Evolutionary conservation across 1,139 yeast species (phyloP).

Genomic region (Suhomyces terraborum): DNA sequence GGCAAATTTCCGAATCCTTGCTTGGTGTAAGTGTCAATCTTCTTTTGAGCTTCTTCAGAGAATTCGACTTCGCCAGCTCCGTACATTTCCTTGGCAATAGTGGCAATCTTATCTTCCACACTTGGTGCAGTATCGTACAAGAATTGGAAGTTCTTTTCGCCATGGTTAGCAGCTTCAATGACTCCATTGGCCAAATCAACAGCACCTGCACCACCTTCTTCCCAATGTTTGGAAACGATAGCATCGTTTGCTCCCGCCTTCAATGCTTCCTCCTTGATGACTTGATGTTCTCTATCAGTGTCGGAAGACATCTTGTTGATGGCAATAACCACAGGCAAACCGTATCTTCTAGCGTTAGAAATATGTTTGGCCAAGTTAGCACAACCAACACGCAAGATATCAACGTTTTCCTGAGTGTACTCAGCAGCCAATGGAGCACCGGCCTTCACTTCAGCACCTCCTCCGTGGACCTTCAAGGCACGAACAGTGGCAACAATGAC

Average conservation of each 20-base stretch:
- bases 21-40: constrained; percentile 62
- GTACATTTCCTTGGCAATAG: constrained; percentile 88
- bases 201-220: constrained; percentile 96
- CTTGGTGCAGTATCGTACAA: constrained; percentile 66
- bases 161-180: constrained; percentile 63
- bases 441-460: constrained; percentile 97
- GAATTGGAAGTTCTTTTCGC: constrained; percentile 60
- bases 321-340: constrained; percentile 94
- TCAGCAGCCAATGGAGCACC: constrained; percentile 89
- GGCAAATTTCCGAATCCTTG: constrained; percentile 79
- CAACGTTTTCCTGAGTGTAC: constrained; percentile 84
- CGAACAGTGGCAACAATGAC: constrained; percentile 97
- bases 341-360: constrained; percentile 79
- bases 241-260: constrained; percentile 97
- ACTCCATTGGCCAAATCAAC: constrained; percentile 85
- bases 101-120: constrained; percentile 79
- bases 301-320: constrained; percentile 91
- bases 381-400: constrained; percentile 80
- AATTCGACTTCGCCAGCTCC: constrained; percentile 72
- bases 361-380: constrained; percentile 92
- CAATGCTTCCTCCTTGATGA: constrained; percentile 79
- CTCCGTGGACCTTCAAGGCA: constrained; percentile 97
- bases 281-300: constrained; percentile 78
- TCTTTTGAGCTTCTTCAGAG: constrained; percentile 64
- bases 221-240: constrained; percentile 96